Conservation (phyloP, 495 filamentous ascomycete genomes). For the Viridothelium virens region DNA sequence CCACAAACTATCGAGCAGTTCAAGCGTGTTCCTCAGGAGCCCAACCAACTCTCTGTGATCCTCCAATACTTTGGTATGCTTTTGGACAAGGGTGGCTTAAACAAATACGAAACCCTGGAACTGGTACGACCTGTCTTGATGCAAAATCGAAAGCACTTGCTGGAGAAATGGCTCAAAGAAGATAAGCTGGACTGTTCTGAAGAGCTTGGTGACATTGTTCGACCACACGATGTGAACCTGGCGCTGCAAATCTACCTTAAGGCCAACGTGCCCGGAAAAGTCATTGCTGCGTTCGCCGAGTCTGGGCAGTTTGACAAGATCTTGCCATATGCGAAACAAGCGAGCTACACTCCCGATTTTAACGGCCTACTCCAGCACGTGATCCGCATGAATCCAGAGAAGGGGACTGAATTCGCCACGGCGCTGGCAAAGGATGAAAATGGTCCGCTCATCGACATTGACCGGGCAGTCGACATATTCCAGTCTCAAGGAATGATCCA, state of each 20-base stretch:
- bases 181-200: constrained; percentile 93
- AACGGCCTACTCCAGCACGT: constrained; percentile 85
- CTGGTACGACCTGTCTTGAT: constrained; percentile 84
- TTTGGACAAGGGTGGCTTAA: constrained; percentile 87
- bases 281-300: constrained; percentile 88
- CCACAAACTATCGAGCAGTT: constrained; percentile 90
- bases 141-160: constrained; percentile 87
- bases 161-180: constrained; percentile 96
- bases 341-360: constrained; percentile 85
- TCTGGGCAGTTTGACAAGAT: constrained; percentile 96
- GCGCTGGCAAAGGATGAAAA: constrained; percentile 76
- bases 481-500: constrained; percentile 95
- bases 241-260: constrained; percentile 80
- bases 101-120: constrained; percentile 88
- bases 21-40: constrained; percentile 69
- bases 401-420: constrained; percentile 88
- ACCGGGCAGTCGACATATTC: constrained; percentile 95
- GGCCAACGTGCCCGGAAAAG: constrained; percentile 82
- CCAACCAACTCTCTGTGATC: constrained; percentile 79
- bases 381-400: constrained; percentile 83
- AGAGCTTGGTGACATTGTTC: constrained; percentile 88
- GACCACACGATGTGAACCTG: constrained; percentile 76
- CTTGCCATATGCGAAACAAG: constrained; percentile 74
- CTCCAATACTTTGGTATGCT: constrained; percentile 97
- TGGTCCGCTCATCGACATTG: constrained; percentile 81